These are phyloP conservation scores for Nannochloropsis gaditana DNA, from an alignment of 108 stramenopile species.

Conservation along the genomic window DNA sequence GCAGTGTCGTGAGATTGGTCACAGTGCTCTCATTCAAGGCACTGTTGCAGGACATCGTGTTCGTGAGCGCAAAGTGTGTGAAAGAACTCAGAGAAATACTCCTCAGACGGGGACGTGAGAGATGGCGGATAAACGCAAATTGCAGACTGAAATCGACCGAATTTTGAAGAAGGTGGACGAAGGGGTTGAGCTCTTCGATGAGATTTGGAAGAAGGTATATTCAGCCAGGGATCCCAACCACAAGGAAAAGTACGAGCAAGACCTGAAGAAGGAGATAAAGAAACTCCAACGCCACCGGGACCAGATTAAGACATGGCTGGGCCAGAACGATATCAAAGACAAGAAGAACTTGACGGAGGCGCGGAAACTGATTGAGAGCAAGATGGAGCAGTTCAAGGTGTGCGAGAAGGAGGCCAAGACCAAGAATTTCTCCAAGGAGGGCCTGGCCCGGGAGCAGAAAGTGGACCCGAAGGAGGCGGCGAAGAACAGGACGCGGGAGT, in stretches of 20 bases:
- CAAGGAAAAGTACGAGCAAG: conserved; percentile 95
- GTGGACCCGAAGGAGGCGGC: conserved; percentile 43
- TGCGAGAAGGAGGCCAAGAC: conserved; percentile 99
- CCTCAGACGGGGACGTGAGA: not conserved
- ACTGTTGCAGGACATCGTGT: no score
- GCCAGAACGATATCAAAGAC: conserved; percentile 90
- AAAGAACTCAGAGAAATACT: no score
- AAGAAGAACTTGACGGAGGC: conserved; percentile 69
- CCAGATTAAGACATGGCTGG: conserved; percentile 97
- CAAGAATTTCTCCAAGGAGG: conserved; percentile 94
- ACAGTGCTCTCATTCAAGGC: no score
- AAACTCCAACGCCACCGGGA: conserved; percentile 92
- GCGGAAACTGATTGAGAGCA: conserved; percentile 76
- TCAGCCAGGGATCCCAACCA: conserved; percentile 86
- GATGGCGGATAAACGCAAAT: conserved; percentile 6
- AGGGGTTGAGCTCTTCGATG: conserved; percentile 92
- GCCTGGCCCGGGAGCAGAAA: conserved; percentile 65
- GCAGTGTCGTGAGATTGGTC: no score
- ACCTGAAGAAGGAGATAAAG: conserved; percentile 99
- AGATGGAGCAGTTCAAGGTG: conserved; percentile 99
- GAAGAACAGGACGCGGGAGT: conserved; percentile 48
- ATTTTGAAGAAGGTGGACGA: conserved; percentile 74
- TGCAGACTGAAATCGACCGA: conserved; percentile 54
- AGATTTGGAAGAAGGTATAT: conserved; percentile 96
- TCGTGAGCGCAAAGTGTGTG: no score